These are phyloP conservation scores for Sclerotinia trifoliorum DNA, from an alignment of 2,329 filamentous ascomycete species.

Conservation along the genomic window DNA sequence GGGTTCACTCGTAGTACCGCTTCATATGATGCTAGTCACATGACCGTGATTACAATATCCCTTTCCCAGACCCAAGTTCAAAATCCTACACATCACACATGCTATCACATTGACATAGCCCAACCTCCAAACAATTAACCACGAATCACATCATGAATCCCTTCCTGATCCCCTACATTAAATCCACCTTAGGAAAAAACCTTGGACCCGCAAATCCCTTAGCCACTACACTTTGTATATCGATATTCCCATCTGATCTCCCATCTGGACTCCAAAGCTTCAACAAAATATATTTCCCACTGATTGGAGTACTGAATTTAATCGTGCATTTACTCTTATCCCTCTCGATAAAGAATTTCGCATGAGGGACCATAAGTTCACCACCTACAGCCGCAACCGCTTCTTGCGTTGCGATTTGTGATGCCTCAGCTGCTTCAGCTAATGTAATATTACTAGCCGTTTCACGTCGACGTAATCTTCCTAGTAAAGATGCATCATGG, in stretches of 20 bases:
- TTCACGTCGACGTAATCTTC: constrained; percentile 32
- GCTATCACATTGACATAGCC: too few species aligned
- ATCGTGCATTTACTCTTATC: constrained; percentile 84
- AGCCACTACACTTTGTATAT: constrained; percentile 81
- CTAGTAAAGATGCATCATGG: constrained; percentile 8
- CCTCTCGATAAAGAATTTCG: constrained; percentile 79
- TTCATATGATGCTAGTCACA: too few species aligned
- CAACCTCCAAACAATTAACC: not conserved
- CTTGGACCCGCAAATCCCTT: constrained; percentile 83
- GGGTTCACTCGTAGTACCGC: too few species aligned
- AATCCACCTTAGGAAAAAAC: constrained; percentile 62
- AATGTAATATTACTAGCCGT: constrained; percentile 39
- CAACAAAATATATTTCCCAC: constrained; percentile 78
- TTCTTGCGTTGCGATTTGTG: constrained; percentile 55
- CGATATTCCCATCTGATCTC: constrained; percentile 69
- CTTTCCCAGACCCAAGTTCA: too few species aligned
- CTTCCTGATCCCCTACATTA: not conserved
- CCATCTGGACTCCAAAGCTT: constrained; percentile 85
- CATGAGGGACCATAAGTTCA: constrained; percentile 68
- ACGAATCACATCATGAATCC: not conserved
- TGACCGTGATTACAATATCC: too few species aligned
- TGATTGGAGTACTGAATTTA: constrained; percentile 78
- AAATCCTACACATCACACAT: not conserved
- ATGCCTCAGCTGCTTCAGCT: constrained; percentile 37
- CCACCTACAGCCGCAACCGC: constrained; percentile 56